These are phyloP conservation scores for Tetraselmis chui DNA, from an alignment of 139 green algal species.

Conservation along the genomic window DNA sequence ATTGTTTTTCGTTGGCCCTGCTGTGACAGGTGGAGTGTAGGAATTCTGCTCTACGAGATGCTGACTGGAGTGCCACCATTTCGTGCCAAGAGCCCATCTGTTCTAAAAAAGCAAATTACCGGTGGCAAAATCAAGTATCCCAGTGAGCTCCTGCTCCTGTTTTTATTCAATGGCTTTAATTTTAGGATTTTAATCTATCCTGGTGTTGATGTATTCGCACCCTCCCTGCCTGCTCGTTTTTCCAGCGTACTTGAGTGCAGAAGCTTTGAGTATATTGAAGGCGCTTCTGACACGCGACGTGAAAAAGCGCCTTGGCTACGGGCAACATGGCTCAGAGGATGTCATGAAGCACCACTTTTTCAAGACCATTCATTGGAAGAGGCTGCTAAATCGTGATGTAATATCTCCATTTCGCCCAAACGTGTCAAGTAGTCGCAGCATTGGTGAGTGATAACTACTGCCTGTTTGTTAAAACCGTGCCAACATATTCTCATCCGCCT, in stretches of 20 bases:
- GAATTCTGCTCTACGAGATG: conserved; percentile 96
- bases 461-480: background rate
- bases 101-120: conserved; percentile 81
- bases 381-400: conserved; percentile 17
- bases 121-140: conserved; percentile 75
- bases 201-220: background rate
- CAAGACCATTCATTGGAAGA: conserved; percentile 41
- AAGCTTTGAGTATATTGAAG: conserved; percentile 46
- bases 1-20: background rate
- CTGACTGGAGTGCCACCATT: conserved; percentile 88
- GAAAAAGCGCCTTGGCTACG: conserved; percentile 71
- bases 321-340: conserved; percentile 46
- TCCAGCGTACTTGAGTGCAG: conserved; percentile 42
- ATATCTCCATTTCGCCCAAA: background rate
- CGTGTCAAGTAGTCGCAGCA: background rate
- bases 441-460: background rate
- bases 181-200: background rate
- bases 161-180: conserved; percentile 9
- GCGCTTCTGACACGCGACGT: conserved; percentile 79
- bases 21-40: background rate
- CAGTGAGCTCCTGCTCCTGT: conserved; percentile 38
- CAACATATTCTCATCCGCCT: background rate
- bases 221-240: background rate
- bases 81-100: conserved; percentile 68
- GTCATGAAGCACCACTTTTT: conserved; percentile 88